Percentiles rank a stretch among this genome's conserved stretches.
phyloP scores from a whole-genome alignment of 2,329 filamentous ascomycete species.

The Aspergillus sp. region DNA sequence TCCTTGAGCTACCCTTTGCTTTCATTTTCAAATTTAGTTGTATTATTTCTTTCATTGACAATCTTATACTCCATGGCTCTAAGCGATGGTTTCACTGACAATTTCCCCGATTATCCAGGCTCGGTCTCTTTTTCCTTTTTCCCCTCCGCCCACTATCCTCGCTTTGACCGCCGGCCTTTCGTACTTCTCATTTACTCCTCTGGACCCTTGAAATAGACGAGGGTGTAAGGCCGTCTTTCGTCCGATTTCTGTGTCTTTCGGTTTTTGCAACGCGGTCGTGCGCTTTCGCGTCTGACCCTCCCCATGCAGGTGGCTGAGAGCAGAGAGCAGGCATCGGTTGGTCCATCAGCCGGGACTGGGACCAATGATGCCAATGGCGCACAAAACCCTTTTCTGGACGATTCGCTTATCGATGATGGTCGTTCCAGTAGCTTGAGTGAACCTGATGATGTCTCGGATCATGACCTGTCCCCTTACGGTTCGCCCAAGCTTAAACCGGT shows the following conservation, averaged over 20 bases:
- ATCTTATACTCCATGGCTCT: not conserved
- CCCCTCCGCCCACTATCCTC: slow-evolving; percentile 12
- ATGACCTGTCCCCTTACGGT: slow-evolving; percentile 52
- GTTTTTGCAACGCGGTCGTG: not conserved
- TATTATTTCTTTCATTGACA: not conserved
- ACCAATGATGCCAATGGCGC: slow-evolving; percentile 31
- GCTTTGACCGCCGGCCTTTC: not conserved
- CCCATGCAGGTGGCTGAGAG: slow-evolving; percentile 37
- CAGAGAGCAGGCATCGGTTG: slow-evolving; percentile 28
- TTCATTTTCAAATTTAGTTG: not conserved
- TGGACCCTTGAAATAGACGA: not conserved
- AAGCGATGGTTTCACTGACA: slow-evolving; percentile 22
- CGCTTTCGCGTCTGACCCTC: slow-evolving; percentile 2
- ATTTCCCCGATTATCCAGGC: slow-evolving; percentile 15
- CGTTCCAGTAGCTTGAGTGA: slow-evolving; percentile 90
- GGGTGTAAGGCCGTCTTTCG: not conserved
- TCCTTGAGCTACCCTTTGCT: slow-evolving; percentile 7
- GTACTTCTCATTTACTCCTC: slow-evolving; percentile 1
- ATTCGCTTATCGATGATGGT: slow-evolving; percentile 54
- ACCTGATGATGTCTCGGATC: slow-evolving; percentile 71
- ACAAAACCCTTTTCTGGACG: slow-evolving; percentile 31
- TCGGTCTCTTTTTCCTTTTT: slow-evolving; percentile 10
- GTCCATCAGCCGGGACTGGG: slow-evolving; percentile 27
- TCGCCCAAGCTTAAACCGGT: slow-evolving; percentile 46
- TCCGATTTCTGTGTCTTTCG: not conserved